Evolutionary conservation across 495 filamentous ascomycete genomes (phyloP).

Genomic region (Coniosporium apollinis): DNA sequence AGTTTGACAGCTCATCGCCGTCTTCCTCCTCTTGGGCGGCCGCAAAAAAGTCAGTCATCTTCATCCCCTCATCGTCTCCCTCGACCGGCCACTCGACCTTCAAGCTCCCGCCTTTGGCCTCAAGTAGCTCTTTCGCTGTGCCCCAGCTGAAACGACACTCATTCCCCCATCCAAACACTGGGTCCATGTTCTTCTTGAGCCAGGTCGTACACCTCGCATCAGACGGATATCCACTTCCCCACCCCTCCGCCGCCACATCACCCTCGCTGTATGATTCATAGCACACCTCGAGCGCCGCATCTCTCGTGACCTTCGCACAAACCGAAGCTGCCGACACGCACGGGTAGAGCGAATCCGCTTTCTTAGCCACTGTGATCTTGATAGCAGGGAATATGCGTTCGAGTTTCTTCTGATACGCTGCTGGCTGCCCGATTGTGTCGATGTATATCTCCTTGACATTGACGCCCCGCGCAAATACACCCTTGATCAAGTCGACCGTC

Average conservation of each 20-base stretch:
- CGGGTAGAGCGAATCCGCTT: constrained; percentile 86
- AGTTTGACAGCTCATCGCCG: constrained; percentile 35
- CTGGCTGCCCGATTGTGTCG: constrained; percentile 79
- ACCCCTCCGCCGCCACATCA: constrained; percentile 28
- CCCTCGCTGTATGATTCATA: constrained; percentile 31
- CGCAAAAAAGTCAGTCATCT: constrained; percentile 61
- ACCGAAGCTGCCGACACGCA: constrained; percentile 88
- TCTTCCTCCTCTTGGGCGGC: constrained; percentile 29
- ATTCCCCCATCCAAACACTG: constrained; percentile 85
- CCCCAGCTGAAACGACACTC: constrained; percentile 93
- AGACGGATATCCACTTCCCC: constrained; percentile 89
- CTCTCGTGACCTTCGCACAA: constrained; percentile 87
- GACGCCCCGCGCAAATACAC: constrained; percentile 55
- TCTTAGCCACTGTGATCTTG: constrained; percentile 80
- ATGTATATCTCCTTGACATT: constrained; percentile 82
- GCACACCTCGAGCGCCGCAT: constrained; percentile 67
- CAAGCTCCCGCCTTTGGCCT: constrained; percentile 40
- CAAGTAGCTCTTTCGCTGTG: constrained; percentile 83
- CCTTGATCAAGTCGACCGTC: constrained; percentile 67
- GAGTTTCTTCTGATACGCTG: constrained; percentile 65
- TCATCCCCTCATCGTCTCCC: constrained; percentile 45
- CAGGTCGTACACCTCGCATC: constrained; percentile 67
- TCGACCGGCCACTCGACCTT: constrained; percentile 75
- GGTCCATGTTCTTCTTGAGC: constrained; percentile 75
- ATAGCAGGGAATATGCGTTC: constrained; percentile 68